These are phyloP conservation scores for Microbotryum lychnidis-dioicae DNA, from an alignment of 1,284 basidiomycete genomes.

Conservation along the genomic window DNA sequence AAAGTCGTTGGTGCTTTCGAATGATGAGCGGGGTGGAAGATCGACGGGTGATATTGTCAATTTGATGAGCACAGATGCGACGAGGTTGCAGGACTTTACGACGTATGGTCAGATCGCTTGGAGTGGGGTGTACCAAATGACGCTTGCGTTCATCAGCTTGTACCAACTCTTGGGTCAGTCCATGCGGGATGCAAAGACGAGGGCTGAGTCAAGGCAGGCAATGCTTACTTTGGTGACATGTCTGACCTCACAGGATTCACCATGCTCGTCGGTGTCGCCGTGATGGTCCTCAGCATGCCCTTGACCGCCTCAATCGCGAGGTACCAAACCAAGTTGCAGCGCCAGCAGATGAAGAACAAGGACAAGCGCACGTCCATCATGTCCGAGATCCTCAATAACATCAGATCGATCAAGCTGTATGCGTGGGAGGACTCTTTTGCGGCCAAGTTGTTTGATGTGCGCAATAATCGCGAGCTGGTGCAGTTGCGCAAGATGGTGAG, in stretches of 20 bases:
- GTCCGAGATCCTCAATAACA: slow-evolving; percentile 73
- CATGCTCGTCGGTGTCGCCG: slow-evolving; percentile 69
- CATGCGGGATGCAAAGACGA: slow-evolving; percentile 62
- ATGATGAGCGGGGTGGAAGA: slow-evolving; percentile 63
- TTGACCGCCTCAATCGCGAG: slow-evolving; percentile 69
- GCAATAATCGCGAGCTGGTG: slow-evolving; percentile 75
- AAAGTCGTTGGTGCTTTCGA: slow-evolving; percentile 76
- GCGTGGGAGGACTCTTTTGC: slow-evolving; percentile 77
- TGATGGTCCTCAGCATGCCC: slow-evolving; percentile 64
- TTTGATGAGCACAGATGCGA: slow-evolving; percentile 71
- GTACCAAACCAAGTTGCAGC: slow-evolving; percentile 68
- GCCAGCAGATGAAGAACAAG: slow-evolving; percentile 84
- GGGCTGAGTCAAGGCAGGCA: slow-evolving; percentile 40
- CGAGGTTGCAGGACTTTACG: slow-evolving; percentile 62
- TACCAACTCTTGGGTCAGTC: slow-evolving; percentile 52
- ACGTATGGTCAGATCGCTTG: slow-evolving; percentile 42
- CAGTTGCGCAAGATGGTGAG: slow-evolving; percentile 70
- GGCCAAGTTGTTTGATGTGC: slow-evolving; percentile 59
- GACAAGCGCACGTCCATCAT: slow-evolving; percentile 48
- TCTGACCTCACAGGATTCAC: slow-evolving; percentile 14
- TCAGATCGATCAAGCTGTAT: slow-evolving; percentile 63
- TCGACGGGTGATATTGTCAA: slow-evolving; percentile 90
- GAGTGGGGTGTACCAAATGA: slow-evolving; percentile 53
- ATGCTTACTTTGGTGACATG: background rate
- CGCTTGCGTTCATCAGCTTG: slow-evolving; percentile 78